Evolutionary conservation across 2,329 filamentous ascomycete species (phyloP), one percentile per base, ranked within the genome.

Genomic region (Aphanoascus verrucosus): DNA sequence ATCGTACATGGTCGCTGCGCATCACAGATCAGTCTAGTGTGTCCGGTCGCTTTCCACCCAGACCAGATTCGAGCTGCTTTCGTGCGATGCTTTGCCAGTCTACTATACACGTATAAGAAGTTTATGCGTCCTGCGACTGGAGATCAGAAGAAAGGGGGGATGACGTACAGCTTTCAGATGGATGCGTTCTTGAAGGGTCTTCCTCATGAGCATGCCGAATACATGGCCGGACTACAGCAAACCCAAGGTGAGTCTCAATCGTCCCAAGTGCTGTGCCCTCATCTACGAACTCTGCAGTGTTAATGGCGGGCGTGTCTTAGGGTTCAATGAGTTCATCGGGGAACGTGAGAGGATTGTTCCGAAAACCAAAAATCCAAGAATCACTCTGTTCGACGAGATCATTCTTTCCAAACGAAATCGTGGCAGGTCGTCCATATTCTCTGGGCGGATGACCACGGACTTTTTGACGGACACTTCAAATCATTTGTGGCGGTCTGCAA

Each of bases 31-130:
- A 80, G 76, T 57, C 65, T 84, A n/a, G 79, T 83, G 12, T 85
- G 82, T 63, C 79, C 82, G n/a, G 74, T 76, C 12, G 81, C 81
- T 1, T 85, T 85, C 70, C 76, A 81, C 56, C 75, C 81, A 6
- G 81, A 84, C 58, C 82, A 84, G 64, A 73, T 85, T 41, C 78
- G 81, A 15, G 82, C 82, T 14, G 82, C 82, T 0, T 85, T 85
- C 62, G 81, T 84, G 32, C 74, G 82, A 61, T 84, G 81, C 67
- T 84, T 85, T 60, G 82, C 82, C 32, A 84, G 81, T 60, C 69
- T 85, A 54, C 75, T 85, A 58, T 85, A 84, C 67, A 85, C 82
- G 0, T 85, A 85, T 63, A 78, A 83, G 53, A 79, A 80, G 59
- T 84, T 77, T 62, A 72, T 85, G 56, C 66, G 75, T 19, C 78